phyloP scores from a whole-genome alignment of 169 alveolate species.

The Amoebophrya sp. region DNA sequence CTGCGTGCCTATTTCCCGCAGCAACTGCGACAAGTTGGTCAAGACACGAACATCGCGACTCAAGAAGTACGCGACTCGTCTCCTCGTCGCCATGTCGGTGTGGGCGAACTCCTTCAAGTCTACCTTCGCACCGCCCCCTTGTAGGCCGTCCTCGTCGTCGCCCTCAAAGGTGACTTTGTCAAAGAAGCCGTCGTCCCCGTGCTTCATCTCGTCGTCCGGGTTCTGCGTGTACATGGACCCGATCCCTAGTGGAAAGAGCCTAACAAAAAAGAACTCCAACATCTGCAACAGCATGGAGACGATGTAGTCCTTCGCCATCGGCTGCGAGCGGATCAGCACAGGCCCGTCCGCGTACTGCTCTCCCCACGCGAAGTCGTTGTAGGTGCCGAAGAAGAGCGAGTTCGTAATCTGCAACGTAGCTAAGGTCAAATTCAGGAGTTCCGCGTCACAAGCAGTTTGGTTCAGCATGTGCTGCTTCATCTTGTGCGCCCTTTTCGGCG shows the following conservation, averaged over 20 bases:
- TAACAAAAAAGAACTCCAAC: neutral
- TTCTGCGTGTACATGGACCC: neutral
- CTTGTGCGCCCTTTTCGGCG: neutral
- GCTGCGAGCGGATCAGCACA: neutral
- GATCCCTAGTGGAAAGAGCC: neutral
- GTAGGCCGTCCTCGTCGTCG: neutral
- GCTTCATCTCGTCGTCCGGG: neutral
- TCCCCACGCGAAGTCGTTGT: neutral
- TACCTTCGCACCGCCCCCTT: neutral
- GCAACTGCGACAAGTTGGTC: neutral
- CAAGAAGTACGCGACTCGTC: neutral
- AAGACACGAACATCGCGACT: neutral
- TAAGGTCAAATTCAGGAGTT: neutral
- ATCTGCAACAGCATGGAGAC: neutral
- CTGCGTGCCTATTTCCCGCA: conserved; percentile 21
- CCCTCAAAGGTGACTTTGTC: neutral
- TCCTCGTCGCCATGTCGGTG: neutral
- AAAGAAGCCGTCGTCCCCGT: neutral
- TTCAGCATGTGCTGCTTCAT: conserved; percentile 2
- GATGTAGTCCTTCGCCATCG: neutral
- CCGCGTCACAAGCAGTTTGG: conserved; percentile 19
- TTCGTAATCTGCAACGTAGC: neutral
- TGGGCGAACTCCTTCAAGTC: conserved; percentile 22
- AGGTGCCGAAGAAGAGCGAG: neutral
- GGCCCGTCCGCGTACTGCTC: conserved; percentile 28